Conservation (phyloP, 139 green algal species). For the Edaphochlamys debaryana region DNA sequence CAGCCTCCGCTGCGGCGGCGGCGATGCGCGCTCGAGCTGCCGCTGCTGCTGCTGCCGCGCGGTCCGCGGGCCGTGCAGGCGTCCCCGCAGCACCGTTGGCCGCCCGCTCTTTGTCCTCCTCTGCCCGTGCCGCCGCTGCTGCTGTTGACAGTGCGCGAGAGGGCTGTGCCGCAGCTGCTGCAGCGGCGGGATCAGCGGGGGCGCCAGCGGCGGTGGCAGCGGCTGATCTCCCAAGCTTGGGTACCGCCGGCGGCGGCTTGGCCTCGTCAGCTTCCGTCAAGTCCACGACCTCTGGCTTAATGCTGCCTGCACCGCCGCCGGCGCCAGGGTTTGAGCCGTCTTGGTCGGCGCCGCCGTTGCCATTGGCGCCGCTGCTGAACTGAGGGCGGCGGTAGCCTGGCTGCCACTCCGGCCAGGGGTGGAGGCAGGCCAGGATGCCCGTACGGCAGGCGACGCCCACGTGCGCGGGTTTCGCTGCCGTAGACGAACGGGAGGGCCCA, state of each 20-base stretch:
- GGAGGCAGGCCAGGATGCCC: conserved; percentile 10
- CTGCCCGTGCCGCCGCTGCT: no score
- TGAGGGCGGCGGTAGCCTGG: neutral
- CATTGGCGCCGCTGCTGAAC: neutral
- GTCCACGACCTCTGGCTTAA: neutral
- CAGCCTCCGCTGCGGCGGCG: neutral
- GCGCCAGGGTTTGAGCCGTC: no score
- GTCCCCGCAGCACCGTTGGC: neutral
- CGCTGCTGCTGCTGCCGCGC: neutral
- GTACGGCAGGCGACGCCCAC: conserved; percentile 29
- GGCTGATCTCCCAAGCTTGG: no score
- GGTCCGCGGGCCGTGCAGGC: neutral
- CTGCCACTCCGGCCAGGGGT: conserved; percentile 11
- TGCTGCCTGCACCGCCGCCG: neutral
- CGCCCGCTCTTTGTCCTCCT: neutral
- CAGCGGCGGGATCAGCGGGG: no score
- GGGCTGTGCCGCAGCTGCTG: neutral
- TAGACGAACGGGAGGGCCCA: no score
- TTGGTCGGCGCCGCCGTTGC: neutral
- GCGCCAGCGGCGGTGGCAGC: no score
- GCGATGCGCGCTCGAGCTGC: neutral
- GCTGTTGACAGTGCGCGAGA: no score
- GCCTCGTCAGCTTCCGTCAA: neutral
- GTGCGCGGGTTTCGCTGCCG: neutral
- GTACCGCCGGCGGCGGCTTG: neutral